These are phyloP conservation scores for Penicillium mononematosum DNA, from an alignment of 495 filamentous ascomycete genomes.

Conservation along the genomic window DNA sequence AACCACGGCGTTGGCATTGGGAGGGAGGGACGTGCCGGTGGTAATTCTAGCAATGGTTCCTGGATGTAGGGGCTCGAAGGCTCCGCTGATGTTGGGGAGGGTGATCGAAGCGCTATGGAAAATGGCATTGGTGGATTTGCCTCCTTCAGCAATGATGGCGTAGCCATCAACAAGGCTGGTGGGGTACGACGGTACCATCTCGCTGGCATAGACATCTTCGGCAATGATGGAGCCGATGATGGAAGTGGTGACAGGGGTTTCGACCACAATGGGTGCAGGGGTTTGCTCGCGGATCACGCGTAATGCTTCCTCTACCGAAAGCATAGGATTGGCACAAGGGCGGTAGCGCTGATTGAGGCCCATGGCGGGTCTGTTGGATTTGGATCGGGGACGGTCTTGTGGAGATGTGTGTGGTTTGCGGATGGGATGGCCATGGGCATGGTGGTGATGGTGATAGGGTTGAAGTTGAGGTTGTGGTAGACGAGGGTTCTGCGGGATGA, in stretches of 20 bases:
- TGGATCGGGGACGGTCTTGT: slow-evolving; percentile 62
- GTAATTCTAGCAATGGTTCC: slow-evolving; percentile 88
- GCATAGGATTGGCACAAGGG: slow-evolving; percentile 86
- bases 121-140: slow-evolving; percentile 61
- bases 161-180: slow-evolving; percentile 98
- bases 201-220: slow-evolving; percentile 73
- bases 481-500: slow-evolving; percentile 64
- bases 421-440: slow-evolving; percentile 57
- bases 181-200: slow-evolving; percentile 85
- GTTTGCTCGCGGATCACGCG: slow-evolving; percentile 68
- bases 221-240: slow-evolving; percentile 78
- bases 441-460: slow-evolving; percentile 49
- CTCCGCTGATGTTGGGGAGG: slow-evolving; percentile 70
- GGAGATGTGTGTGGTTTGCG: slow-evolving; percentile 65
- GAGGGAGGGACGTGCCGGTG: slow-evolving; percentile 87
- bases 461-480: slow-evolving; percentile 41
- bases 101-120: slow-evolving; percentile 87
- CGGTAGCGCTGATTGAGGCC: slow-evolving; percentile 79
- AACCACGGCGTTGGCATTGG: slow-evolving; percentile 84
- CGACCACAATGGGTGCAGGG: slow-evolving; percentile 55
- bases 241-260: slow-evolving; percentile 55
- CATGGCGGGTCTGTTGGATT: slow-evolving; percentile 63
- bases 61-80: slow-evolving; percentile 55
- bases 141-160: slow-evolving; percentile 59
- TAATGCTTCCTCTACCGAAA: slow-evolving; percentile 79